Conservation (phyloP, 1,284 basidiomycete genomes). For the Sanguinoderma infundibulare region DNA sequence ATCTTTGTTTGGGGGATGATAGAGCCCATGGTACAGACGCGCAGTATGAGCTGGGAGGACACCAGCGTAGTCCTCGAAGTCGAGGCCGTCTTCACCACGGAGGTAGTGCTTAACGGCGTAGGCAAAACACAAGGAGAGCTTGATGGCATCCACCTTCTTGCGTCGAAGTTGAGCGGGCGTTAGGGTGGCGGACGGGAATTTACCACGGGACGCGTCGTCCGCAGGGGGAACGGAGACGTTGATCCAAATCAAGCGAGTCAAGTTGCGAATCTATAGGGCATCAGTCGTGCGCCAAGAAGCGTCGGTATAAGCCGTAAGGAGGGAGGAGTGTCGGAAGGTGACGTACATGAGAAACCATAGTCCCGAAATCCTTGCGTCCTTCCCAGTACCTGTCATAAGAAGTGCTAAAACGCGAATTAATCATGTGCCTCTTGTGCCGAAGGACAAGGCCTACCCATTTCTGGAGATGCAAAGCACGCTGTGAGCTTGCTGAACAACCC, state of each 20-base stretch:
- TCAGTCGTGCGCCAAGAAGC: background rate
- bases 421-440: too few relatives aligned
- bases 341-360: slow-evolving; percentile 62
- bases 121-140: slow-evolving; percentile 70
- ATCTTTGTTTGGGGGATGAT: slow-evolving; percentile 26
- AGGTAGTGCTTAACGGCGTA: slow-evolving; percentile 80
- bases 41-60: slow-evolving; percentile 67
- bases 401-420: slow-evolving; percentile 47
- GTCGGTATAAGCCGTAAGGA: background rate
- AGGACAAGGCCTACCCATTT: slow-evolving; percentile 35
- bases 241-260: slow-evolving; percentile 78
- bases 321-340: slow-evolving; percentile 16
- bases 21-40: slow-evolving; percentile 34
- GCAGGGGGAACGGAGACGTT: slow-evolving; percentile 70
- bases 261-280: slow-evolving; percentile 55
- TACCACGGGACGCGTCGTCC: slow-evolving; percentile 53
- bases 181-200: slow-evolving; percentile 49
- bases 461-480: slow-evolving; percentile 26
- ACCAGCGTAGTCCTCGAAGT: slow-evolving; percentile 67
- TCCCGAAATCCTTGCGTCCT: slow-evolving; percentile 82
- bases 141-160: slow-evolving; percentile 74
- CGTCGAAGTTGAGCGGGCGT: slow-evolving; percentile 63
- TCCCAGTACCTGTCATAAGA: slow-evolving; percentile 86
- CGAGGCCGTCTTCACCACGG: slow-evolving; percentile 73
- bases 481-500: background rate